A percentile compares a stretch with the other conserved stretches of the same genome.
Evolutionary conservation across 1,139 yeast genomes (phyloP).

Genomic region (Pichia sp.): DNA sequence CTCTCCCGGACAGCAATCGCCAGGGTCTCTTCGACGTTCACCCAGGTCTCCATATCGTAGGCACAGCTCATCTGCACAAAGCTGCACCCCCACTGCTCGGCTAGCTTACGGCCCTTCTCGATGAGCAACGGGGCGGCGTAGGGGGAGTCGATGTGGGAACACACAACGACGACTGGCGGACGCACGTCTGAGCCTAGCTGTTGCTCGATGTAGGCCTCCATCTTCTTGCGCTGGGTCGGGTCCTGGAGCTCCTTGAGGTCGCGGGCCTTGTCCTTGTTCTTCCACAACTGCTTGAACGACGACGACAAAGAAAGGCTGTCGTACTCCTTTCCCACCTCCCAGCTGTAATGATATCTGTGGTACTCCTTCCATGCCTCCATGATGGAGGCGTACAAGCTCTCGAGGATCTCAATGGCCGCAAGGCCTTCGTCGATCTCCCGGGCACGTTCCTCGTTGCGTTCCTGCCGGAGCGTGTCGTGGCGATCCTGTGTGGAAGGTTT

Average conservation of each 20-base stretch:
- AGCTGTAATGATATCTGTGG: constrained; percentile 46
- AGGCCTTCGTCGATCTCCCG: constrained; percentile 7
- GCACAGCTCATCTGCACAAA: constrained; percentile 55
- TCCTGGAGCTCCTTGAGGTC: constrained; percentile 20
- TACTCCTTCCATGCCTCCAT: constrained; percentile 75
- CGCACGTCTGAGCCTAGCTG: background rate
- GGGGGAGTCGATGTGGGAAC: constrained; percentile 55
- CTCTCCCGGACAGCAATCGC: constrained; percentile 58
- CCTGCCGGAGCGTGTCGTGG: background rate
- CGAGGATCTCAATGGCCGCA: constrained; percentile 39
- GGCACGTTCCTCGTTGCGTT: background rate
- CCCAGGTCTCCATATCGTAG: constrained; percentile 38
- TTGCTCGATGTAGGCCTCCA: constrained; percentile 4
- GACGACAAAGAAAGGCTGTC: constrained; percentile 60
- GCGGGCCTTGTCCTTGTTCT: constrained; percentile 27
- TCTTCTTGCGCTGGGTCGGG: background rate
- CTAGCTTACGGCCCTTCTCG: constrained; percentile 52
- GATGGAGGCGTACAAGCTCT: constrained; percentile 49
- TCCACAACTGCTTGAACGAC: constrained; percentile 58
- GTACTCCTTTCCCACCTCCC: constrained; percentile 62
- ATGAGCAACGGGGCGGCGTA: constrained; percentile 57
- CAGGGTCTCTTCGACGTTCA: constrained; percentile 51
- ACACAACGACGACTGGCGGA: constrained; percentile 66
- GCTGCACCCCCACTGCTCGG: constrained; percentile 59
- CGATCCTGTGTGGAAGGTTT: background rate